phyloP scores from a whole-genome alignment of 768 basidiomycete genomes.

The Psilocybe cyanescens region DNA sequence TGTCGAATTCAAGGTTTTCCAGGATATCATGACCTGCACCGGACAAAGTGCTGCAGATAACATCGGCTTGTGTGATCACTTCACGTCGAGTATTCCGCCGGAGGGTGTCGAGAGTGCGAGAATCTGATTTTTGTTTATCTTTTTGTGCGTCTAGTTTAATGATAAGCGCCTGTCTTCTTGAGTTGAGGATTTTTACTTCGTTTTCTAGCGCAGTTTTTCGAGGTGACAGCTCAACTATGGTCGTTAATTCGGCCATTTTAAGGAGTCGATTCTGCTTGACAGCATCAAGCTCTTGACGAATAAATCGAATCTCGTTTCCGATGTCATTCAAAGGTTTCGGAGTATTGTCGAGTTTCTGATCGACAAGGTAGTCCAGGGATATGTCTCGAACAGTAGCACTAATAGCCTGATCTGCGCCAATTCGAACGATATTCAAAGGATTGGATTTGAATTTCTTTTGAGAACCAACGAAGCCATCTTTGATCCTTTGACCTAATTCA shows the following conservation, averaged over 20 bases:
- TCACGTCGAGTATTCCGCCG: constrained; percentile 74
- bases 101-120: constrained; percentile 80
- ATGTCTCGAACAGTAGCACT: constrained; percentile 83
- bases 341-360: constrained; percentile 61
- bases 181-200: constrained; percentile 68
- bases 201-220: constrained; percentile 61
- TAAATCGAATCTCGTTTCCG: constrained; percentile 55
- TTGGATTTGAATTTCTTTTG: constrained; percentile 51
- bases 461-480: constrained; percentile 70
- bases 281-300: constrained; percentile 71
- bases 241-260: constrained; percentile 62
- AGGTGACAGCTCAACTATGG: constrained; percentile 58
- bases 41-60: constrained; percentile 92
- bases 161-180: constrained; percentile 64
- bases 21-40: constrained; percentile 91
- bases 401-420: constrained; percentile 78
- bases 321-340: constrained; percentile 51
- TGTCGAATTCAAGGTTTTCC: constrained; percentile 86
- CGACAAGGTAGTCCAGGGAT: constrained; percentile 85
- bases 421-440: constrained; percentile 85
- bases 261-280: constrained; percentile 62
- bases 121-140: constrained; percentile 83
- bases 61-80: constrained; percentile 87
- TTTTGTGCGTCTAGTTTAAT: constrained; percentile 76
- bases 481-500: constrained; percentile 88